These are phyloP conservation scores for Lodderomyces margitis DNA, from an alignment of 1,139 yeast species.

Conservation along the genomic window DNA sequence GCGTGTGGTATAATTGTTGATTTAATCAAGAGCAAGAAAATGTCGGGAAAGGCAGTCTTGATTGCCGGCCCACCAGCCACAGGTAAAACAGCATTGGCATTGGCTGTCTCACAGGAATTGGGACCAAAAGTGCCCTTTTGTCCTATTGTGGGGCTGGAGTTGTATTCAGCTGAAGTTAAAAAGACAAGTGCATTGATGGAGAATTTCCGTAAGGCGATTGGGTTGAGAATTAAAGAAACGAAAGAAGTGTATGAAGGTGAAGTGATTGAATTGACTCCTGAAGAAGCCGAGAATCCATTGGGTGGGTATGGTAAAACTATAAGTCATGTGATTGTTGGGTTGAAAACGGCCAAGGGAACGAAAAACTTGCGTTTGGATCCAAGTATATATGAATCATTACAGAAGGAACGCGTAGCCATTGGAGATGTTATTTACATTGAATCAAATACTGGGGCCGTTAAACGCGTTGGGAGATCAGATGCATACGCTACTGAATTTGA, in stretches of 20 bases:
- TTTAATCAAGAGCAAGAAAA: slow-evolving; percentile 84
- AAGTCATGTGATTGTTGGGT: slow-evolving; percentile 89
- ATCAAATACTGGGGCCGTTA: slow-evolving; percentile 96
- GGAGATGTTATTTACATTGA: slow-evolving; percentile 98
- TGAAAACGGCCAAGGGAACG: slow-evolving; percentile 95
- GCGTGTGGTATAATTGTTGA: slow-evolving; percentile 97
- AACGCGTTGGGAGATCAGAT: slow-evolving; percentile 96
- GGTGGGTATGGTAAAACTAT: slow-evolving; percentile 98
- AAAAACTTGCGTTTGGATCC: slow-evolving; percentile 92
- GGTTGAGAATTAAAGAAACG: slow-evolving; percentile 91
- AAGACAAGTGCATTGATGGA: slow-evolving; percentile 98
- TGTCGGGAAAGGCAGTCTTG: slow-evolving; percentile 95
- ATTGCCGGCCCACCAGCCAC: slow-evolving; percentile 98
- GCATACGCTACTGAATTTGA: slow-evolving; percentile 98
- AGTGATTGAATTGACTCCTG: slow-evolving; percentile 93
- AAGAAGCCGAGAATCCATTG: slow-evolving; percentile 93
- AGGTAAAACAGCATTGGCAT: slow-evolving; percentile 94
- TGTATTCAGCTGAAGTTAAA: slow-evolving; percentile 95
- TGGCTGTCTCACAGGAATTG: slow-evolving; percentile 93
- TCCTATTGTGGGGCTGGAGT: slow-evolving; percentile 94
- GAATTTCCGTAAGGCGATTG: slow-evolving; percentile 94
- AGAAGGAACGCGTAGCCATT: slow-evolving; percentile 88
- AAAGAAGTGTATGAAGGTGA: slow-evolving; percentile 99
- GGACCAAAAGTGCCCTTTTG: slow-evolving; percentile 99
- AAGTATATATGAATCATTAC: slow-evolving; percentile 91